Percentiles rank a stretch among this genome's conserved stretches.
These are phyloP conservation scores for Populus alba DNA, from an alignment of 345 rosid genomes.

Conservation along the genomic window DNA sequence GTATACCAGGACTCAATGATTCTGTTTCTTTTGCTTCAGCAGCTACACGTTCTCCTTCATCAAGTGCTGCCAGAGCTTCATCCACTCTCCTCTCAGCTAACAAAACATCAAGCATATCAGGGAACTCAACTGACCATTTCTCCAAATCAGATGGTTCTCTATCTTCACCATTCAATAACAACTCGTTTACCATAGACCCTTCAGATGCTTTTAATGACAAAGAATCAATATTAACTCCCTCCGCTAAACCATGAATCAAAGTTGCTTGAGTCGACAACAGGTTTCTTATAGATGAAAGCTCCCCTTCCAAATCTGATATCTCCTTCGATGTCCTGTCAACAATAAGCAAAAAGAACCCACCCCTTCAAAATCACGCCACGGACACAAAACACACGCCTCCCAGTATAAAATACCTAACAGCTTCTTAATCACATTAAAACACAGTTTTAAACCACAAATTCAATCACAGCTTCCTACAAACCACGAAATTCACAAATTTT, in stretches of 20 bases:
- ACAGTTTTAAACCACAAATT: neutral
- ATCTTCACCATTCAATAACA: slow-evolving; percentile 39
- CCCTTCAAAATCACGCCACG: neutral
- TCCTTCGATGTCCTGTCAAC: slow-evolving; percentile 85
- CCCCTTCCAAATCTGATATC: slow-evolving; percentile 98
- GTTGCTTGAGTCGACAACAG: slow-evolving; percentile 92
- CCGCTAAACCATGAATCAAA: slow-evolving; percentile 83
- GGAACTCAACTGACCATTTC: slow-evolving; percentile 82
- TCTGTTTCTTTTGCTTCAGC: slow-evolving; percentile 62
- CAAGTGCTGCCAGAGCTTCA: slow-evolving; percentile 85
- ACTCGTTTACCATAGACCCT: slow-evolving; percentile 38
- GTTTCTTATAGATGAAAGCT: slow-evolving; percentile 85
- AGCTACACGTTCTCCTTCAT: slow-evolving; percentile 71
- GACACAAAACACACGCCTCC: neutral
- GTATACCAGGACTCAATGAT: slow-evolving; percentile 44
- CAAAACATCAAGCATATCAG: slow-evolving; percentile 85
- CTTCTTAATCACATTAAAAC: neutral
- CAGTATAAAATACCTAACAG: neutral
- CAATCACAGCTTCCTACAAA: neutral
- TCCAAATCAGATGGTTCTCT: slow-evolving; percentile 72
- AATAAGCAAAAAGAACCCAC: slow-evolving; percentile 6
- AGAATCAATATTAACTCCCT: slow-evolving; percentile 75
- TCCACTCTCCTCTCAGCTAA: slow-evolving; percentile 96
- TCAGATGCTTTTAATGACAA: slow-evolving; percentile 43
- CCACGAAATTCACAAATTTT: neutral